phyloP scores from a whole-genome alignment of 108 stramenopile species.

The Nitzschia sp. region DNA sequence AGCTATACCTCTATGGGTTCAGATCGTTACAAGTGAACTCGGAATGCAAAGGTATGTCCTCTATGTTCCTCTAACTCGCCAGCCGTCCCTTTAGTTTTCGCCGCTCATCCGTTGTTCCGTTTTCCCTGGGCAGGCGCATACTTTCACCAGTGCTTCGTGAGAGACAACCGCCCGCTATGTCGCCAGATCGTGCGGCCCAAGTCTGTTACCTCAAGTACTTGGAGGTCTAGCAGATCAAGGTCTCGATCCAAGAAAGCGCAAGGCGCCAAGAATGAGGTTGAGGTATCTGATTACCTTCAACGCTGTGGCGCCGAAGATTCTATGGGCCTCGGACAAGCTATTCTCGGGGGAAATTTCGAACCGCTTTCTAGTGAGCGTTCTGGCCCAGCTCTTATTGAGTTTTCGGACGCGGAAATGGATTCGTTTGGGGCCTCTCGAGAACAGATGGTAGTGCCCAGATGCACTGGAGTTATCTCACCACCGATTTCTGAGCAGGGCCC shows the following conservation, averaged over 20 bases:
- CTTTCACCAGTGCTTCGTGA: conserved; percentile 6
- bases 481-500: too few relatives aligned
- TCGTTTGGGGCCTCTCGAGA: too few relatives aligned
- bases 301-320: too few relatives aligned
- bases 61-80: neutral
- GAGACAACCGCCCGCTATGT: conserved; percentile 5
- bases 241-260: neutral
- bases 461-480: neutral
- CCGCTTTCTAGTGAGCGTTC: too few relatives aligned
- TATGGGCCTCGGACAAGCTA: too few relatives aligned
- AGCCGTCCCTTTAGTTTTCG: neutral
- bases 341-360: neutral
- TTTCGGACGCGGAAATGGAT: too few relatives aligned
- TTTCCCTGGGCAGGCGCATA: neutral
- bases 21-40: conserved; percentile 10
- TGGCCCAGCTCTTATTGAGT: too few relatives aligned
- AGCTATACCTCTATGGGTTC: conserved; percentile 70
- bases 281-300: too few relatives aligned
- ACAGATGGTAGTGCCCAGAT: neutral
- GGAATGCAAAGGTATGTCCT: neutral
- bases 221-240: neutral
- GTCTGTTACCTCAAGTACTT: neutral
- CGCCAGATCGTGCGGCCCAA: conserved; percentile 18
- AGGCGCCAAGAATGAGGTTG: too few relatives aligned
- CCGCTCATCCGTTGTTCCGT: too few relatives aligned